Base-by-base conservation (phyloP, 257 asterid species). In the Fraxinus quadrangulata region DNA sequence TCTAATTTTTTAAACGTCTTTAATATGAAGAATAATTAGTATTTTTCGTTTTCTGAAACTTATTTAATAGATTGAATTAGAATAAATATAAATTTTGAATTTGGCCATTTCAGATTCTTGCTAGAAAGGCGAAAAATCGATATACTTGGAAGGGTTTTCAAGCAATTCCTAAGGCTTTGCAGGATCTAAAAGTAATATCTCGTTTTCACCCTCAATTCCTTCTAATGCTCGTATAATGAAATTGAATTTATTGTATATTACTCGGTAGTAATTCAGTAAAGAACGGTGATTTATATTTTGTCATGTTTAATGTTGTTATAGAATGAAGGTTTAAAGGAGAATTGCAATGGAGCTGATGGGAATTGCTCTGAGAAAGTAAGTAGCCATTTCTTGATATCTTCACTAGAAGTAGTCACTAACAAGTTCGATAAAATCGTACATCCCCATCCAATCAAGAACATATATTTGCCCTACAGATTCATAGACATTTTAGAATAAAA, bases 141-240 rank as follows among this genome's bases (percentile, higher is more conserved):
- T 96, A 96, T 40, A 87, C 91, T 31, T 96, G 99, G 99, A 96
- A 92, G 79, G 99, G 99, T n/a, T 96, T 90, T 56, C 88, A 71
- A 49, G 98, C 96, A 10, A 89, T 93, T 80, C 98, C 99, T 0
- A 78, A 79, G 68, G 87, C 97, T 54, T 79, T 96, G 83, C 88
- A 90, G 83, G 85, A 83, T 42, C 90, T 96, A 13, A 96, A 89
- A 83, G 99, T 91, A 81, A 13, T 42, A 12, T 2, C 59, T 39
- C 0, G 42, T 6, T 16, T 40, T 77, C 42, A 4, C 5, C 36
- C 69, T 26, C 16, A 63, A 24, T 24, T 26, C 34, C 7, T 63
- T 24, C 19, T 63, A 63, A 63, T 23, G 2, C 17, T 11, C 6
- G 7, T 9, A 12, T 24, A 34, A 24, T 23, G 33, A 63, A 63